Evolutionary conservation across 768 basidiomycete species (phyloP).

Genomic region (Thelephora ganbajun): DNA sequence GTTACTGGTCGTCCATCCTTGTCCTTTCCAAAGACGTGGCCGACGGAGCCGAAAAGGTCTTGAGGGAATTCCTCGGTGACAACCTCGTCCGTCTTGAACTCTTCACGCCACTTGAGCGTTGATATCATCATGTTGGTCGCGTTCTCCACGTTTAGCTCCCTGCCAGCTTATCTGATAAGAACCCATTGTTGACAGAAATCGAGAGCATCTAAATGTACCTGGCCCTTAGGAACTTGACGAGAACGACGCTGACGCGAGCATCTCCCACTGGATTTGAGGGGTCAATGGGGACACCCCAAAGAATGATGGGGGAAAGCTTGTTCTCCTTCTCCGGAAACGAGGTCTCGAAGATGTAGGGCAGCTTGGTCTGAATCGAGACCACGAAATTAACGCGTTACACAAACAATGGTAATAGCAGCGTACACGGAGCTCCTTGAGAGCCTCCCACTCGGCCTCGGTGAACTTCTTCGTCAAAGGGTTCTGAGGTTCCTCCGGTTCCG

Average conservation of each 20-base stretch:
- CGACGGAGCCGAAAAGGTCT: constrained; percentile 30
- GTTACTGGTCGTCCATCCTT: constrained; percentile 55
- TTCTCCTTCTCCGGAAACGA: constrained; percentile 50
- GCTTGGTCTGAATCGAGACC: constrained; percentile 19
- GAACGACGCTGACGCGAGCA: constrained; percentile 56
- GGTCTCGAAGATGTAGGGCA: constrained; percentile 40
- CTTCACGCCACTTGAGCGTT: constrained; percentile 59
- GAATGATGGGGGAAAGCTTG: constrained; percentile 30
- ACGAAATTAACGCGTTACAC: not conserved
- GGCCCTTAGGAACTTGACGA: constrained; percentile 75
- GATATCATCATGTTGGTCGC: constrained; percentile 54
- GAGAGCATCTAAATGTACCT: constrained; percentile 26
- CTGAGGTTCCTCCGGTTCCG: constrained; percentile 39
- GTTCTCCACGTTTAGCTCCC: constrained; percentile 37
- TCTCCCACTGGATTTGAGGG: constrained; percentile 36
- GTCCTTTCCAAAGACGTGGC: constrained; percentile 54
- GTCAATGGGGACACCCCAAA: constrained; percentile 67
- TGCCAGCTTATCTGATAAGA: constrained; percentile 11
- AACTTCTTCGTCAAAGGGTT: constrained; percentile 58
- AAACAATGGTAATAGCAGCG: constrained; percentile 9
- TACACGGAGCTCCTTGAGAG: constrained; percentile 56
- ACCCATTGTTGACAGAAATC: not conserved
- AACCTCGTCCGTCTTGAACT: constrained; percentile 49
- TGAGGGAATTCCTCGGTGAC: constrained; percentile 27
- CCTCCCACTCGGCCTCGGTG: constrained; percentile 57